Evolutionary conservation across 2,329 filamentous ascomycete genomes (phyloP), one percentile per base, ranked within the genome.

Genomic region (Clonostachys byssicola): DNA sequence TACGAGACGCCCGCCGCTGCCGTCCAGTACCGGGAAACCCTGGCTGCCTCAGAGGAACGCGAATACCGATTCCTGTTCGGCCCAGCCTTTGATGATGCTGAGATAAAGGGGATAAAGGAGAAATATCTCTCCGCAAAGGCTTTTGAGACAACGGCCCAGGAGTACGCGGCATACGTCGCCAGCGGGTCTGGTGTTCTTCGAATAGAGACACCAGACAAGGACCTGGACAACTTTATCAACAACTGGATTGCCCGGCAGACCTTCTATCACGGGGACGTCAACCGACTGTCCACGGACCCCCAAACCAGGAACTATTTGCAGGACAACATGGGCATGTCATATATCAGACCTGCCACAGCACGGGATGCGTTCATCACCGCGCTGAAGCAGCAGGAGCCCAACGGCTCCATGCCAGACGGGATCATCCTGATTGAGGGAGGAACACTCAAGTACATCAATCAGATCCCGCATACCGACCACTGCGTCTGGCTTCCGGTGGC

Each of bases 321-420:
- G 55, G 78, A 81, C 59, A 80, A 78, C 58, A 80, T 81, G 77
- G 77, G 77, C 47, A 81, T 81, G 77, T 72, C 70, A 43, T 81
- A 72, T 59, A 75, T 81, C 61, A 71, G 72, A 49, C 75, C 78
- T 0, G 58, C 65, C 5, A 71, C 77, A 2, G 65, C 75, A 17
- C 72, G 76, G 5, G 61, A 64, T 33, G 71, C 77, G 6, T 70
- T 81, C 48, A 43, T 78, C 39, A 75, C 60, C 2, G 70, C 77
- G 0, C 64, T 81, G 3, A 65, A 70, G 0, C 78, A 81, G 52
- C 78, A 81, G 54, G 74, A 79, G 52, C 58, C 67, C 13, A 75
- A 64, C 18, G 78, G 78, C n/a, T 68, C 75, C 14, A 80, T 81
- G 76, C 78, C 78, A 1, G 77, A 81, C 54, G 77, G 77, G 6